These are phyloP conservation scores for Phytophthora hybrid DNA, from an alignment of 352 stramenopile species.

Conservation along the genomic window DNA sequence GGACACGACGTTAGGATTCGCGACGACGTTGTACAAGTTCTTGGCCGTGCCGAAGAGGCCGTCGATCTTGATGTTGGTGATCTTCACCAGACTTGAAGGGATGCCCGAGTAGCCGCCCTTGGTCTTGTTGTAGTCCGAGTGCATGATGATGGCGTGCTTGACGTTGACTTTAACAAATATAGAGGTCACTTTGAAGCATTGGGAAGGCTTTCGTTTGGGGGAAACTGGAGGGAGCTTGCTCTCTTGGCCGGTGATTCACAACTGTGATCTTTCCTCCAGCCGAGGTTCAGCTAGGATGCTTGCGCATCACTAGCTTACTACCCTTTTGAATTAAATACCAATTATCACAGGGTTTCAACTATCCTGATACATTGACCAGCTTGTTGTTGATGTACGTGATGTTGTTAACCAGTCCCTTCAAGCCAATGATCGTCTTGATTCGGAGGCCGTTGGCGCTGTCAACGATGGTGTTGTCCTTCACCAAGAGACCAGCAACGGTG, in stretches of 20 bases:
- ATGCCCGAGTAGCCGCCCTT: constrained; percentile 31
- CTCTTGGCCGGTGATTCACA: no score
- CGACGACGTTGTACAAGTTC: constrained; percentile 37
- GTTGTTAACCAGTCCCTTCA: constrained; percentile 19
- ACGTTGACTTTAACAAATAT: no score
- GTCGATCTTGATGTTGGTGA: constrained; percentile 38
- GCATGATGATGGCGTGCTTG: constrained; percentile 15
- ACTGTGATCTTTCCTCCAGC: no score
- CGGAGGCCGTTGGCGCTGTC: constrained; percentile 43
- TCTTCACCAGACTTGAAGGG: constrained; percentile 26
- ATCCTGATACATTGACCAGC: no score
- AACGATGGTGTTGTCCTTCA: constrained; percentile 38
- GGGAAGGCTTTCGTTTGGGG: no score
- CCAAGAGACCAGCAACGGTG: constrained; percentile 24
- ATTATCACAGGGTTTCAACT: no score
- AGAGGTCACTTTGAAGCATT: no score
- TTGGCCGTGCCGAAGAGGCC: constrained; percentile 26
- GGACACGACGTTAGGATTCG: constrained; percentile 25
- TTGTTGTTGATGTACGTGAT: constrained; percentile 29
- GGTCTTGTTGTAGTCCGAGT: constrained; percentile 19
- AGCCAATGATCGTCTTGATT: constrained; percentile 30
- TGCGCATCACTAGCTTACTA: no score
- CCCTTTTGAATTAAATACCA: no score
- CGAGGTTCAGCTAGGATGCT: no score
- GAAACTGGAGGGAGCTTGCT: no score